Evolutionary conservation across 352 stramenopile genomes (phyloP), one percentile per base, ranked within the genome.

Genomic region (Paralagenidium karlingii): DNA sequence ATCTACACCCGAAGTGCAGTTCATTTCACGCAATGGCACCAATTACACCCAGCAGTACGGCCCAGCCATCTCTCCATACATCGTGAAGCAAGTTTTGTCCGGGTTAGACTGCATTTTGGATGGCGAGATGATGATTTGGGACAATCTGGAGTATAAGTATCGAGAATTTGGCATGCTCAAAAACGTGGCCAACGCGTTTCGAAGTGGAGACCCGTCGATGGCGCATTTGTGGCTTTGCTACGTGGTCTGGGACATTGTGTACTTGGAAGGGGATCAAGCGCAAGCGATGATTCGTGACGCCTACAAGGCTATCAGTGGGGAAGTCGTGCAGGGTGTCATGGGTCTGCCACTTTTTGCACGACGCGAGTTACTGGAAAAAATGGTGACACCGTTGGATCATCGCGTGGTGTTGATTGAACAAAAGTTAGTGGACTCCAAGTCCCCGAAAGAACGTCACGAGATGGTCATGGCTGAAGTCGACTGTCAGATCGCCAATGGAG

Each of bases 91-190:
- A 40, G 24, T 92, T 15, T 46, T 67, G 11, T 31, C 45, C 24
- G 67, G 61, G 10, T 51, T 85, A 11, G 63, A 88, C 47, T 78
- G 62, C 29, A 88, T 92, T 24, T 54, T 92, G 8, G 79, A 92
- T 30, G 79, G 79, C 30, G 79, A 92, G 33, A 89, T 92, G 76
- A 85, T 92, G 67, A 74, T 90, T 5, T 89, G 79, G 76, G 79
- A 89, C 48, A 89, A 85, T 45, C 18, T 69, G 11, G 73, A 85
- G 45, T 86, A 82, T 52, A 57, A 53, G 0, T 45, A 85, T 30
- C 64, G 66, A 30, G 73, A 87, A 51, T 91, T 91, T 54, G 75
- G 78, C 1, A 50, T 87, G 24, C 48, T 91, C 22, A 91, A 87
- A 43, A 82, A 68, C 48, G 78, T 84, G 13, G 78, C 75, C 0